phyloP scores from a whole-genome alignment of 208 protist species.

The Spongospora subterranea region DNA sequence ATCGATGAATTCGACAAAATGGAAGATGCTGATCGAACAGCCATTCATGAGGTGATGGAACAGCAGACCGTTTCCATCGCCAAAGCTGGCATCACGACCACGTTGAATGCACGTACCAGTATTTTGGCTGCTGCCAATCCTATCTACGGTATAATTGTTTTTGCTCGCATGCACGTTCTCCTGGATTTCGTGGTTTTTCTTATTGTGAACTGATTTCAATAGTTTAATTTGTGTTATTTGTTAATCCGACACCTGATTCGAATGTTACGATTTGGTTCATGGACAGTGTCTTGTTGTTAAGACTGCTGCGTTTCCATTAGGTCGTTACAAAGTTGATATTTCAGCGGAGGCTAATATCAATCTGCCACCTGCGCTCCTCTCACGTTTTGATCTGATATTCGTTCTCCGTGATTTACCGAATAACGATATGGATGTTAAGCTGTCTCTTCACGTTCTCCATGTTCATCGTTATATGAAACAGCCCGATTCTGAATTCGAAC shows the following conservation, averaged over 20 bases:
- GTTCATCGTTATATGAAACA: constrained; percentile 71
- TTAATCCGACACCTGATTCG: neutral
- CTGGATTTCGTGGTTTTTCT: constrained; percentile 70
- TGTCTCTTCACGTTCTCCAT: constrained; percentile 85
- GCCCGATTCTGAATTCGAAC: constrained; percentile 58
- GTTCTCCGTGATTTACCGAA: constrained; percentile 81
- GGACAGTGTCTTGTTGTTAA: neutral
- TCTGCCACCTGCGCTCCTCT: constrained; percentile 94
- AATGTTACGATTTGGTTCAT: neutral
- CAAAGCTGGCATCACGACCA: constrained; percentile 98
- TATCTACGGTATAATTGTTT: no score
- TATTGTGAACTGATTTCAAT: no score
- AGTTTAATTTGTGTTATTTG: no score
- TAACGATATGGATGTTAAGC: constrained; percentile 83
- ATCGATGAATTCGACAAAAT: constrained; percentile 81
- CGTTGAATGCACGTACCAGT: constrained; percentile 95
- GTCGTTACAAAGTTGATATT: constrained; percentile 42
- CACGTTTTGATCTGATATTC: constrained; percentile 84
- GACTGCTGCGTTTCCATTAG: no score
- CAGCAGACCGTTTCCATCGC: constrained; percentile 99
- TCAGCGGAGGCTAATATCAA: constrained; percentile 92
- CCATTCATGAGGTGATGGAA: constrained; percentile 84
- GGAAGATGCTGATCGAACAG: constrained; percentile 73
- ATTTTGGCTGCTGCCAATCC: constrained; percentile 99
- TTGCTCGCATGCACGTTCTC: constrained; percentile 90